These are phyloP conservation scores for Pseudomonodictys pantanalensis DNA, from an alignment of 495 filamentous ascomycete species.

Conservation along the genomic window DNA sequence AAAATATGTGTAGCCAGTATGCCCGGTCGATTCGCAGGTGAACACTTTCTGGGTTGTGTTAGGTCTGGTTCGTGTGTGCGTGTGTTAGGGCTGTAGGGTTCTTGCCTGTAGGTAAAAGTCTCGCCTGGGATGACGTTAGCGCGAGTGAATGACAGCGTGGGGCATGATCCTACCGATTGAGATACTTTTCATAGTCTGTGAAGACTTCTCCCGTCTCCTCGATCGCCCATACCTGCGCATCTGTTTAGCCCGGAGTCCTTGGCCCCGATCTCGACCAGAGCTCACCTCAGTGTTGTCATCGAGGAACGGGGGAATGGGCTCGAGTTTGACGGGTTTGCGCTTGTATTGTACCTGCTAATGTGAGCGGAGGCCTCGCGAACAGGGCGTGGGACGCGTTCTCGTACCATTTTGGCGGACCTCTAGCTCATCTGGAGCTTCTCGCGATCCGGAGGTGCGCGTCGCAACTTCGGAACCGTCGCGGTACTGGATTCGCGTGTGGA, in stretches of 20 bases:
- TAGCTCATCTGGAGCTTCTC: slow-evolving; percentile 18
- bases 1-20: slow-evolving; percentile 90
- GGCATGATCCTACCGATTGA: slow-evolving; percentile 58
- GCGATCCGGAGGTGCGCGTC: slow-evolving; percentile 7
- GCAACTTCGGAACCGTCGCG: slow-evolving; percentile 15
- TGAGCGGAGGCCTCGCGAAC: slow-evolving; percentile 7
- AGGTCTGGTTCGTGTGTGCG: not conserved
- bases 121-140: slow-evolving; percentile 52
- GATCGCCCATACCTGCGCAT: slow-evolving; percentile 81
- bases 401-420: slow-evolving; percentile 42
- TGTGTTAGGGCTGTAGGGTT: not conserved
- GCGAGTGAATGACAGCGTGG: not conserved
- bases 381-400: slow-evolving; percentile 19
- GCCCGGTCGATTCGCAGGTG: slow-evolving; percentile 91
- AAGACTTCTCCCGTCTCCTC: slow-evolving; percentile 88
- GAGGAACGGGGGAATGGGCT: slow-evolving; percentile 67
- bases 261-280: not conserved
- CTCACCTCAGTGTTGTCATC: slow-evolving; percentile 77
- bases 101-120: slow-evolving; percentile 90
- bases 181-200: slow-evolving; percentile 80
- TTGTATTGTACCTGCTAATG: slow-evolving; percentile 80
- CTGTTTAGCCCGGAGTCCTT: not conserved
- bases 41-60: slow-evolving; percentile 65
- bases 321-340: slow-evolving; percentile 87
- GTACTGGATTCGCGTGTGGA: not conserved